Evolutionary conservation across 108 stramenopile genomes (phyloP).

Genomic region (Cyclotella baltica): DNA sequence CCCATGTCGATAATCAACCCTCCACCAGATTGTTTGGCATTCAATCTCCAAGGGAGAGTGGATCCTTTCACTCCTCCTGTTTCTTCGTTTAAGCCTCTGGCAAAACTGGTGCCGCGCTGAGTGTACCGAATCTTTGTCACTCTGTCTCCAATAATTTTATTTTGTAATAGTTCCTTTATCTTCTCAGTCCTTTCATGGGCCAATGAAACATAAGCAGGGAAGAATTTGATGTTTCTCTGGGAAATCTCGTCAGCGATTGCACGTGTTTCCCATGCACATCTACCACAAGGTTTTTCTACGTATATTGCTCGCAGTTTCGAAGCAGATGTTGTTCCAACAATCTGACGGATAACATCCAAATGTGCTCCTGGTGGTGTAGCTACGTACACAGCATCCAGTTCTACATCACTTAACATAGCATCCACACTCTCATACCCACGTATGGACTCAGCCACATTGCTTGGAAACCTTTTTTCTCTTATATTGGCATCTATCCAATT

Average conservation of each 20-base stretch:
- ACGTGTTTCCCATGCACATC: slow-evolving; percentile 65
- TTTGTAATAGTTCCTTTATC: slow-evolving; percentile 32
- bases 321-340: slow-evolving; percentile 39
- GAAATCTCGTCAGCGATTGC: slow-evolving; percentile 26
- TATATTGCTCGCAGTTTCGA: slow-evolving; percentile 47
- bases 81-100: slow-evolving; percentile 39
- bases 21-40: slow-evolving; percentile 58
- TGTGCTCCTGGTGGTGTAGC: slow-evolving; percentile 64
- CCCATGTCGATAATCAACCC: slow-evolving; percentile 76
- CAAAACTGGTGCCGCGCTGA: slow-evolving; percentile 25
- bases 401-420: slow-evolving; percentile 48
- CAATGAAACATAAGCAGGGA: slow-evolving; percentile 66
- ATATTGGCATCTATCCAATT: slow-evolving; percentile 47
- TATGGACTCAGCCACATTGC: background rate
- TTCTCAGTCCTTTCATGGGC: slow-evolving; percentile 64
- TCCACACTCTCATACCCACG: slow-evolving; percentile 63
- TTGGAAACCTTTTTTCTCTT: background rate
- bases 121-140: slow-evolving; percentile 25
- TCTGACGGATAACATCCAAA: slow-evolving; percentile 43
- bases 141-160: slow-evolving; percentile 45
- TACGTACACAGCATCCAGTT: slow-evolving; percentile 65
- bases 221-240: slow-evolving; percentile 41
- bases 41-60: slow-evolving; percentile 57
- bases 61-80: slow-evolving; percentile 12
- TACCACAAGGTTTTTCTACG: slow-evolving; percentile 71